phyloP scores from a whole-genome alignment of 108 stramenopile genomes.

The Cyclostephanos tholiformis region DNA sequence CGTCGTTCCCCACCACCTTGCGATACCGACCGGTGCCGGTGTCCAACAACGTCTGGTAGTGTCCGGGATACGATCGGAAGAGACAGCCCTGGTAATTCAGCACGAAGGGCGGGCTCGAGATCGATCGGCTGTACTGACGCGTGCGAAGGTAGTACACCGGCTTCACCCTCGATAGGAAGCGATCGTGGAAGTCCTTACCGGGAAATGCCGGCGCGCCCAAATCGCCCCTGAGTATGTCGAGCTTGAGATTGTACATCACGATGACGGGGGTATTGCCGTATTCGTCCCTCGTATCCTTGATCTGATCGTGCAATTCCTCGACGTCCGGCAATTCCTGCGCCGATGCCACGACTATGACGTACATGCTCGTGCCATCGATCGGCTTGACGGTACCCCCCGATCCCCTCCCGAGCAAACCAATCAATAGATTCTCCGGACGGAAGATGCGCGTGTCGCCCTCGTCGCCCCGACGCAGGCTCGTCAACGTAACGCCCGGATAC shows the following conservation, averaged over 20 bases:
- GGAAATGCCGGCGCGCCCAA: conserved; percentile 93
- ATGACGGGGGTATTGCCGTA: conserved; percentile 60
- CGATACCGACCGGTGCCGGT: conserved; percentile 86
- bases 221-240: conserved; percentile 92
- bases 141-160: conserved; percentile 93
- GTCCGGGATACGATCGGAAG: conserved; percentile 93
- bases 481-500: conserved; percentile 64
- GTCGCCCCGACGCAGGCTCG: conserved; percentile 60
- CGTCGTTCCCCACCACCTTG: conserved; percentile 63
- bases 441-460: conserved; percentile 71
- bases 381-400: conserved; percentile 70
- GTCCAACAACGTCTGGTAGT: conserved; percentile 91
- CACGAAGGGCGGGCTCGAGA: conserved; percentile 86
- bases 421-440: conserved; percentile 85
- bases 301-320: conserved; percentile 72
- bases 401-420: conserved; percentile 80
- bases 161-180: conserved; percentile 85
- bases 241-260: conserved; percentile 91
- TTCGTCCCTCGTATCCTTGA: conserved; percentile 19
- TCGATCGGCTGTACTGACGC: conserved; percentile 87
- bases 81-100: conserved; percentile 94
- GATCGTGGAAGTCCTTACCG: conserved; percentile 87
- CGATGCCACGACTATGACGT: conserved; percentile 79
- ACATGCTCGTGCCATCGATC: conserved; percentile 71
- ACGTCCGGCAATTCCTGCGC: conserved; percentile 96